Evolutionary conservation across 306 rosid genomes (phyloP), one percentile per base, ranked within the genome.

Genomic region (Medicago arabica): DNA sequence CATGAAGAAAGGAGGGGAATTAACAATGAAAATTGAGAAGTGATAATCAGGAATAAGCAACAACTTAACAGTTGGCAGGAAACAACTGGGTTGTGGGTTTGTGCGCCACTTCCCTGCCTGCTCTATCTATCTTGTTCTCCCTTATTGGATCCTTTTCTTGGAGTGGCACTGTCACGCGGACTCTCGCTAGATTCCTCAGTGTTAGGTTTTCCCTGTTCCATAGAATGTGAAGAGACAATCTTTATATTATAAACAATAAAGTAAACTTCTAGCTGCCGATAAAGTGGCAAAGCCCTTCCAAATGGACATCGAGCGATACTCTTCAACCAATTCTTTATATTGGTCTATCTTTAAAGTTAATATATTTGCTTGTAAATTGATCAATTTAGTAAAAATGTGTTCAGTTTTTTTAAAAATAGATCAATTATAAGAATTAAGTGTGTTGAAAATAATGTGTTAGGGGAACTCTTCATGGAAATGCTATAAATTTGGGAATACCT

Each of bases 171-270:
- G 60, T 43, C 39, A 16, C 82, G 72, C 63, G 80, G 51, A 49
- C 79, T 83, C 69, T 75, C 88, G 54, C 76, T 21, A 4, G 79
- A 69, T 77, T 79, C 88, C 65, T 77, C 85, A 31, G 39, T 67
- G 57, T 65, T 65, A 1, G 75, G 65, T 38, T 87, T 87, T 4
- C 87, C 87, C 97, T 89, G 88, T 51, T 64, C 74, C 74, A 80
- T 65, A 46, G 51, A 55, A 82, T 43, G 75, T 53, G 55, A 43
- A 67, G 67, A 63, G 44, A 72, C 71, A 80, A 77, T 17, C 28
- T 68, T 76, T 79, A 54, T 69, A 57, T 76, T 79, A 54, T 69
- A 57, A 82, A 62, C 72, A 62, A 44, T 50, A 47, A 59, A 51
- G 53, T 5, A 59, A 67, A 76, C 49, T 55, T 41, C 69, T 18